Conservation (phyloP, 805 yeast species). For the Isabelozyma heimii region DNA sequence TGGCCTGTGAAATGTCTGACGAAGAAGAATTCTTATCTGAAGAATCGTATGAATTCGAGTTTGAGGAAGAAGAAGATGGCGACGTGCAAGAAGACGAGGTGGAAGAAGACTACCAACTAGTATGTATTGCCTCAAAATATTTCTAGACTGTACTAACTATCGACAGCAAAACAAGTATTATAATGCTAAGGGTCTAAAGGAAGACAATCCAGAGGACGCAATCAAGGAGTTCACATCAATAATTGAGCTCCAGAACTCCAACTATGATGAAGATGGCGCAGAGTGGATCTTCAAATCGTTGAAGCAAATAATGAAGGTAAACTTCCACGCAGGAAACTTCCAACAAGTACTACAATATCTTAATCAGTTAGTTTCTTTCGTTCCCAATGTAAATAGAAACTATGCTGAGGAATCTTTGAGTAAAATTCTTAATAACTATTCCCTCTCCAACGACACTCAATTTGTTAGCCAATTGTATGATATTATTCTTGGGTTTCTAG, state of each 20-base stretch:
- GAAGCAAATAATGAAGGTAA: conserved; percentile 41
- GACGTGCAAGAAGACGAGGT: conserved; percentile 22
- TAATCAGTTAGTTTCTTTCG: conserved; percentile 16
- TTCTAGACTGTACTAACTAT: not conserved
- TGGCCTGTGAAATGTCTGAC: conserved; percentile 24
- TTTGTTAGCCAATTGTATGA: conserved; percentile 33
- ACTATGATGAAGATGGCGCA: conserved; percentile 10
- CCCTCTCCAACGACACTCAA: conserved; percentile 19
- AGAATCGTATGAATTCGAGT: conserved; percentile 42
- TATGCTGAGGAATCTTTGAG: conserved; percentile 40
- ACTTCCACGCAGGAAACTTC: conserved; percentile 19
- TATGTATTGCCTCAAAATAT: not conserved
- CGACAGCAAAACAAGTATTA: conserved; percentile 31
- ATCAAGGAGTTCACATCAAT: conserved; percentile 17
- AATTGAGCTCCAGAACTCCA: conserved; percentile 5
- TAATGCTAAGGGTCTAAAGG: conserved; percentile 37
- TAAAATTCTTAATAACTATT: conserved; percentile 33
- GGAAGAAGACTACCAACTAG: conserved; percentile 11
- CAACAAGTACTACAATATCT: conserved; percentile 20
- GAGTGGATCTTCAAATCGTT: conserved; percentile 38
- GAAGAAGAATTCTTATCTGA: conserved; percentile 35
- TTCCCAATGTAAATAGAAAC: conserved; percentile 26
- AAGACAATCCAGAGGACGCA: conserved; percentile 26
- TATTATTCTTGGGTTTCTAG: conserved; percentile 24
- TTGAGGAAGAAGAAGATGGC: conserved; percentile 31